Base-by-base conservation (phyloP, 1,284 basidiomycete species). In the Moesziomyces parantarcticus region DNA sequence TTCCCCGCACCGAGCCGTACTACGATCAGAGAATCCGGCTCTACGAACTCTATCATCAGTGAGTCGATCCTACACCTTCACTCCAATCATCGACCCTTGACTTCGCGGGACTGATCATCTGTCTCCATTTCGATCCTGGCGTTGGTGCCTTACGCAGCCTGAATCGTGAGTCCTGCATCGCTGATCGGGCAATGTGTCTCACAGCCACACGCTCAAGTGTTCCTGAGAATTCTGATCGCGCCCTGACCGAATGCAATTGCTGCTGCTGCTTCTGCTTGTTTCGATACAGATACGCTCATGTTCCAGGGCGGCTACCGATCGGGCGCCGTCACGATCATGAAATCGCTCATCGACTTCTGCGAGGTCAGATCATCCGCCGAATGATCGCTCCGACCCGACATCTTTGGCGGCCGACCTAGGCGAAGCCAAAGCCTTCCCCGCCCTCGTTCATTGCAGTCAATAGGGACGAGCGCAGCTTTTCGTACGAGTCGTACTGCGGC, bases 341-440 rank as follows among this genome's bases (percentile, higher is more conserved):
- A 62, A 18, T 61, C 60, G 42, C 55, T 71, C 18, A 61, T 71
- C 50, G 32, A 47, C 16, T 65, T 58, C 46, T 64, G 57, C 44
- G 58, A 64, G 14, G 44, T 41, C 10, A 41, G 39, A 18, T 16
- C 52, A 16, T 42, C 48, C 9, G 44, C 29, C 22, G 40, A 60
- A 21, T 64, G 25, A 50, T 29, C 3, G 46, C 46, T 1, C 11
- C 16, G 14, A 20, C 11, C 10, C 29, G 29, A 32, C 29, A 13
- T 13, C 2, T 13, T 13, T 4, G 26, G 29, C 29, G 10, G 10
- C 29, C 11, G 7, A 32, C 23, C 23, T 50, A 83, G 6, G 82
- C 82, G 42, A 84, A 80, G n/a, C 82, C 82, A 56, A 84, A 84
- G 9, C 82, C 82, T 54, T 82, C 81, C 11, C 77, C 75, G 25